Evolutionary conservation across 83 land plant genomes (phyloP).

Genomic region (Diphasiastrum complanatum): DNA sequence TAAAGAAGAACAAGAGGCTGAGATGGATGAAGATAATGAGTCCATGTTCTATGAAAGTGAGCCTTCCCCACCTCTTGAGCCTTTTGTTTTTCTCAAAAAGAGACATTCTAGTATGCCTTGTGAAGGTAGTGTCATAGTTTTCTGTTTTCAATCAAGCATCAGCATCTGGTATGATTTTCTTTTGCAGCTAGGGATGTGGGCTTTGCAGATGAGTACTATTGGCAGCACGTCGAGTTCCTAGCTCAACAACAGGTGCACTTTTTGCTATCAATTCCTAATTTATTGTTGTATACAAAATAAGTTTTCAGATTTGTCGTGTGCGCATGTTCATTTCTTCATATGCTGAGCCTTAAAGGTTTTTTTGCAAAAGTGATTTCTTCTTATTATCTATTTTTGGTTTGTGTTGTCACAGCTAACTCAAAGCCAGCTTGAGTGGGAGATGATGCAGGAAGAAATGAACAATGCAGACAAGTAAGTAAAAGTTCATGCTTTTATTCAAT

Average conservation of each 20-base stretch:
- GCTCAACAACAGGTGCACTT: constrained; percentile 97
- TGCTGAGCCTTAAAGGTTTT: too few relatives aligned
- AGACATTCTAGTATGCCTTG: not conserved
- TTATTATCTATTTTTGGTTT: not conserved
- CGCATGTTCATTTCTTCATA: too few relatives aligned
- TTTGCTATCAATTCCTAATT: too few relatives aligned
- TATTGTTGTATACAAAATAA: too few relatives aligned
- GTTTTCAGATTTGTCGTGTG: not conserved
- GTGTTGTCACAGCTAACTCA: constrained; percentile 29
- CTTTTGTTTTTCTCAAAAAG: not conserved
- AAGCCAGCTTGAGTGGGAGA: constrained; percentile 47
- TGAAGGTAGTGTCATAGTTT: not conserved
- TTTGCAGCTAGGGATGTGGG: constrained; percentile 92
- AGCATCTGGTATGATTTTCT: not conserved
- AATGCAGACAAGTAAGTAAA: constrained; percentile 40
- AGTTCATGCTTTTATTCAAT: not conserved
- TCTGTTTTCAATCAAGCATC: not conserved
- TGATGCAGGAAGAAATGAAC: constrained; percentile 40
- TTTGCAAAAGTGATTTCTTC: not conserved
- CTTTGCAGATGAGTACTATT: constrained; percentile 84
- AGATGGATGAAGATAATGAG: constrained; percentile 96
- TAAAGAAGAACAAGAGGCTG: constrained; percentile 96
- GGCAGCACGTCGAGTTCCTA: constrained; percentile 89
- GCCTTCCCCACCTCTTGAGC: constrained; percentile 17
- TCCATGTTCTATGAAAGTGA: constrained; percentile 94